Evolutionary conservation across 176 grass and related monocot genomes (phyloP), one percentile per base, ranked within the genome.

Genomic region (Raddia guianensis): DNA sequence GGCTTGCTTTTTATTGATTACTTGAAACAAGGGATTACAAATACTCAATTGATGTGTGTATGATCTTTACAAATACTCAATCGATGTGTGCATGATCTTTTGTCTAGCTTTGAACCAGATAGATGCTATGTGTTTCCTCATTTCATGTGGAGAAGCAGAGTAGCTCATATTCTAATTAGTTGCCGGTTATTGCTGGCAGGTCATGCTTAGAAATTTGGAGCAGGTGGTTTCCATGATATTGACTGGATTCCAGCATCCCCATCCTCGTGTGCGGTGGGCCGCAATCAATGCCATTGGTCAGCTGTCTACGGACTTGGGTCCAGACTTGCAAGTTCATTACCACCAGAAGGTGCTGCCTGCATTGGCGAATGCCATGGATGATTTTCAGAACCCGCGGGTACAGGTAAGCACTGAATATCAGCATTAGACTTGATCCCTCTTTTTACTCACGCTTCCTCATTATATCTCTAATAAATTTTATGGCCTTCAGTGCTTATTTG

Each of bases 221-320:
- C 97, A 99, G 64, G 97, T 99, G 9, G 91, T 99, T 52, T 93
- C 73, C 0, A 99, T 99, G 97, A 92, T 99, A 72, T 73, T 99
- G 64, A 91, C 71, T 72, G 90, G 88, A 33, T 99, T 99, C 73
- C 90, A 93, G 75, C 88, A 96, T 68, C 89, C 85, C 3, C 97
- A 99, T 82, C 68, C 97, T 3, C 92, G 91, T 57, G 97, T 99
- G n/a, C 87, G 97, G 19, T 99, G 97, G 97, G 97, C 97, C 8
- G 97, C 93, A 49, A 99, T 99, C 63, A 99, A 99, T 71, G 85
- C 97, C 21, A 96, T 99, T 5, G 97, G 97, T 60, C 97, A 99
- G 84, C 87, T 99, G 61, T 99, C 97, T 27, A 99, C 97, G 0
- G 97, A 99, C 83, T 81, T 99, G 54, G 97, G 97, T 8, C 97